Evolutionary conservation across 176 grass and related monocot genomes (phyloP), one percentile per base, ranked within the genome.

Genomic region (Juncus effusus): DNA sequence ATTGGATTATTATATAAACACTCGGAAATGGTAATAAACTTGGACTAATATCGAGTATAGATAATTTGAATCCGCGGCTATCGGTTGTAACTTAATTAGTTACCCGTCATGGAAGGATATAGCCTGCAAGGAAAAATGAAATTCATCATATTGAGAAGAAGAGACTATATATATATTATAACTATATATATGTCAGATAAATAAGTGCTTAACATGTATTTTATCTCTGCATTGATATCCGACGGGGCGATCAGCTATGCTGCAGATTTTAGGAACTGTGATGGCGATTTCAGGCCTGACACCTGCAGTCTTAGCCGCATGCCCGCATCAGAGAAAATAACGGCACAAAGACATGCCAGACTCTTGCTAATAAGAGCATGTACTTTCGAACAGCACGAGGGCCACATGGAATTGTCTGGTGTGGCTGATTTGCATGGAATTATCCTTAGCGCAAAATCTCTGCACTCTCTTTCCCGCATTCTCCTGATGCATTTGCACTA

Each of bases 141-240:
- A 28, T 28, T 28, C 19, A 28, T 28, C 19, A 28, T 28, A 28
- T 1, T 28, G 19, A 28, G 19, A 28, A 28, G 19, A 28, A 28
- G 19, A 28, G 1, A 28, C 19, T 28, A n/a, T n/a, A n/a, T n/a
- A n/a, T n/a, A n/a, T n/a, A n/a, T n/a, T n/a, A n/a, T n/a, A 28
- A 28, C 19, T 28, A 28, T 28, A 28, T 28, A 28, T 28, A 28
- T 1, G 19, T 1, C 19, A 28, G 19, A 28, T 28, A 28, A 28
- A 28, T 28, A 28, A 28, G 19, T 28, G 19, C 19, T 0, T 28
- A 28, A 28, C 19, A 28, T 28, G 0, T 28, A 28, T 28, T 19
- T 36, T 64, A 80, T 79, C 85, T 59, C 85, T 80, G 49, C 85
- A 87, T 28, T 87, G 76, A 77, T 87, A 87, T 13, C 85, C 85